These are phyloP conservation scores for Phytopythium helicoides DNA, from an alignment of 352 stramenopile species.

Conservation along the genomic window DNA sequence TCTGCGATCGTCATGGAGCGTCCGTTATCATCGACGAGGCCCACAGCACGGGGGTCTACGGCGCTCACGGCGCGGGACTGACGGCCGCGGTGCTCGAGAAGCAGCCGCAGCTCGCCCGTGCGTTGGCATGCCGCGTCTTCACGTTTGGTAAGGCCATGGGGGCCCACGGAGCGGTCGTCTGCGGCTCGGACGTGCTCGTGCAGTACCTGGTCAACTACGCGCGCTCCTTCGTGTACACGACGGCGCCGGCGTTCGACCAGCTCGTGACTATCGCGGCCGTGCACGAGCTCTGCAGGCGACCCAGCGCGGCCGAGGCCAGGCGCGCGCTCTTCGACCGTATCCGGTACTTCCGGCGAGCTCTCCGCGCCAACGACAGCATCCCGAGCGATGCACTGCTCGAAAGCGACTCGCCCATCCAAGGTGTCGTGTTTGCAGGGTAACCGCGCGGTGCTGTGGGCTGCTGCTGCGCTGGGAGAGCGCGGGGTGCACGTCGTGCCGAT, in stretches of 20 bases:
- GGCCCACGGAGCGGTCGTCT: slow-evolving; percentile 93
- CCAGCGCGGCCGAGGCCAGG: slow-evolving; percentile 27
- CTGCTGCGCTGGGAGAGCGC: slow-evolving; percentile 46
- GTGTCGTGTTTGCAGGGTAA: slow-evolving; percentile 93
- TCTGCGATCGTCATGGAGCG: slow-evolving; percentile 80
- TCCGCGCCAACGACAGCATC: slow-evolving; percentile 37
- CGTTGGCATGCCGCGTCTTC: slow-evolving; percentile 80
- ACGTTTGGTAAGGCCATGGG: slow-evolving; percentile 98
- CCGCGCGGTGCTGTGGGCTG: slow-evolving; percentile 78
- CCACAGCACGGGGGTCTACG: slow-evolving; percentile 92
- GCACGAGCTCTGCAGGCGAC: slow-evolving; percentile 80
- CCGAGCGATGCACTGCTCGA: slow-evolving; percentile 43
- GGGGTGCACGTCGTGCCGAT: slow-evolving; percentile 94
- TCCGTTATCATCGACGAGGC: slow-evolving; percentile 97
- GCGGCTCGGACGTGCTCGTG: slow-evolving; percentile 86
- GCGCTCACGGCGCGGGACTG: slow-evolving; percentile 69
- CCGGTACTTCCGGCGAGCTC: slow-evolving; percentile 71
- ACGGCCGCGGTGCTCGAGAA: slow-evolving; percentile 56
- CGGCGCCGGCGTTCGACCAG: slow-evolving; percentile 90
- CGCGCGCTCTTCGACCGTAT: slow-evolving; percentile 57
- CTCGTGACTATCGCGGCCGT: slow-evolving; percentile 87
- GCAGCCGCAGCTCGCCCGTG: neutral
- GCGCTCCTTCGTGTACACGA: slow-evolving; percentile 97
- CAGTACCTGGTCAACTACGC: no score
- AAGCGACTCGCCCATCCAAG: slow-evolving; percentile 93